These are phyloP conservation scores for Nicotiana benthamiana DNA, from an alignment of 257 asterid genomes.

Conservation along the genomic window DNA sequence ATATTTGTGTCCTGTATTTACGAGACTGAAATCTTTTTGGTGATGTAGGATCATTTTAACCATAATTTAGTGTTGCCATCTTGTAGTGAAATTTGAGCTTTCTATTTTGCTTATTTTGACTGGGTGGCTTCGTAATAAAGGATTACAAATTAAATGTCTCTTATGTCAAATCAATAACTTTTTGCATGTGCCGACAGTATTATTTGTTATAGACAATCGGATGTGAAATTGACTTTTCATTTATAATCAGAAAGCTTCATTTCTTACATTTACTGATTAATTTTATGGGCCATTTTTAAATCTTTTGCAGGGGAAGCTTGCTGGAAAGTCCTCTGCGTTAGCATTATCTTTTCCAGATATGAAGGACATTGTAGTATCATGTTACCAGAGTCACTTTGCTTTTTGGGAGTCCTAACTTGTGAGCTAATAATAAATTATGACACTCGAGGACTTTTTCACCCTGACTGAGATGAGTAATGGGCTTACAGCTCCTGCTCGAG, in stretches of 20 bases:
- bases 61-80: background rate
- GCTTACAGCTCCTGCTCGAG: slow-evolving; percentile 50
- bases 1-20: background rate
- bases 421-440: slow-evolving; percentile 22
- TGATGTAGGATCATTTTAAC: background rate
- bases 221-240: no score
- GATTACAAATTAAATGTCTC: no score
- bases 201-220: no score
- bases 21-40: background rate
- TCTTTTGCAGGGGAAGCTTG: background rate
- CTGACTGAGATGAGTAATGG: slow-evolving; percentile 59
- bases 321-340: background rate
- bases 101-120: no score
- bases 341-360: background rate
- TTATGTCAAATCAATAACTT: no score
- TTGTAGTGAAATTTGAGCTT: no score
- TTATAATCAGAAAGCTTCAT: background rate
- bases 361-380: background rate
- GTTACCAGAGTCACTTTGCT: background rate
- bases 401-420: background rate
- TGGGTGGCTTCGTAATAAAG: no score
- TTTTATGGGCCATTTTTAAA: background rate
- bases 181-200: no score
- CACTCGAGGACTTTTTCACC: slow-evolving; percentile 55
- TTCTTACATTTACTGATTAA: background rate